These are phyloP conservation scores for Erythrophleum fordii DNA, from an alignment of 306 rosid genomes.

Conservation along the genomic window DNA sequence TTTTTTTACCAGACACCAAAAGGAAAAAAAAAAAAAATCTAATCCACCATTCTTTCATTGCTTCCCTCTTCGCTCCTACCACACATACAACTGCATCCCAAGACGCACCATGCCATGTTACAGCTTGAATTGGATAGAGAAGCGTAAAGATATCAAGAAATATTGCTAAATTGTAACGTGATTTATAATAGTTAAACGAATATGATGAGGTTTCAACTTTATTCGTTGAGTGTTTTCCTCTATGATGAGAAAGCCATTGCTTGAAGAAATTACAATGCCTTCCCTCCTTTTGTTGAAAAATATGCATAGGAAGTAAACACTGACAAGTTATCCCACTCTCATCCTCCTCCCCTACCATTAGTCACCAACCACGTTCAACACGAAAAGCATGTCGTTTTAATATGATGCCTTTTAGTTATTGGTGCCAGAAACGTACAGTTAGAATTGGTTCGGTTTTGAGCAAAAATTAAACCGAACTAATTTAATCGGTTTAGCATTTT, in stretches of 20 bases:
- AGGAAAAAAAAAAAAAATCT: too few species aligned
- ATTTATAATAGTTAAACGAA: not conserved
- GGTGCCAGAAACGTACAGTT: not conserved
- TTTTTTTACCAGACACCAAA: too few species aligned
- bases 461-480: too few species aligned
- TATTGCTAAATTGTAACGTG: not conserved
- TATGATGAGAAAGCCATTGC: conserved; percentile 29
- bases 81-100: too few species aligned
- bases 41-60: too few species aligned
- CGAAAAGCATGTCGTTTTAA: not conserved
- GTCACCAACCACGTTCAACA: not conserved
- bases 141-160: not conserved
- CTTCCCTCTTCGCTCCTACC: too few species aligned
- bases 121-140: not conserved
- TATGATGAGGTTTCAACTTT: not conserved
- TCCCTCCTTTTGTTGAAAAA: not conserved
- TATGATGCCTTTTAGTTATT: not conserved
- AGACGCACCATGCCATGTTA: not conserved
- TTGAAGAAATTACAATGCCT: conserved; percentile 26
- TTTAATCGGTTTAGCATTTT: too few species aligned
- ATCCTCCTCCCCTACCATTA: not conserved
- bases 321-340: conserved; percentile 6
- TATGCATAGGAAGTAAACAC: not conserved
- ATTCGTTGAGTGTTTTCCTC: conserved; percentile 7
- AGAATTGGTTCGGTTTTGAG: too few species aligned